Percentiles rank a stretch among this genome's conserved stretches.
phyloP scores from a whole-genome alignment of 371 early-diverging fungal species.

The Apophysomyces trapeziformis region DNA sequence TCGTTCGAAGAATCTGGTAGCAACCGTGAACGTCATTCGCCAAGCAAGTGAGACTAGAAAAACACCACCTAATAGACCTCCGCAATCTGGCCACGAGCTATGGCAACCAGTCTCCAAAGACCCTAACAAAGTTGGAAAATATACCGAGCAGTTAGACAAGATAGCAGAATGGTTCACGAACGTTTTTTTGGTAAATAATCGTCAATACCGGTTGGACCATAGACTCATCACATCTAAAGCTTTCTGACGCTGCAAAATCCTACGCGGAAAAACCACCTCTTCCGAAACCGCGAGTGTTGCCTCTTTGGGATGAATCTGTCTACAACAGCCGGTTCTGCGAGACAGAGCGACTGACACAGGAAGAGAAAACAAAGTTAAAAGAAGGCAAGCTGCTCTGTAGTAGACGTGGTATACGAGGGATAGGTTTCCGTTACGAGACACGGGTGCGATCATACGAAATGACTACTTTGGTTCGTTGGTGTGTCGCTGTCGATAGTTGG shows the following conservation, averaged over 20 bases:
- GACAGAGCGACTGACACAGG: slow-evolving; percentile 14
- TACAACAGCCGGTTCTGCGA: background rate
- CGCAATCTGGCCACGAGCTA: slow-evolving; percentile 13
- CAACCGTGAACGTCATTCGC: background rate
- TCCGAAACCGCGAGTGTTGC: background rate
- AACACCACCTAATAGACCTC: background rate
- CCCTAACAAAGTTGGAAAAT: background rate
- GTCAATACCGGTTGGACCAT: too few relatives aligned
- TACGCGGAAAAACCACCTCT: background rate
- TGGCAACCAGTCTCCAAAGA: slow-evolving; percentile 15
- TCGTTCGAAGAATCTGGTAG: slow-evolving; percentile 5
- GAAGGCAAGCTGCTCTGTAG: slow-evolving; percentile 25
- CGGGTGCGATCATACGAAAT: slow-evolving; percentile 30
- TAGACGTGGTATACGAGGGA: slow-evolving; percentile 22
- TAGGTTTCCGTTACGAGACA: slow-evolving; percentile 31
- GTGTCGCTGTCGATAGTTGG: slow-evolving; percentile 22
- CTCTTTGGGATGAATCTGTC: slow-evolving; percentile 3
- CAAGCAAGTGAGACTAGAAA: background rate
- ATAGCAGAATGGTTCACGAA: slow-evolving; percentile 9
- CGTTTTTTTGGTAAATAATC: slow-evolving; percentile 19
- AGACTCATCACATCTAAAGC: background rate
- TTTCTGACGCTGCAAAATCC: background rate
- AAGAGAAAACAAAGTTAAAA: slow-evolving; percentile 18
- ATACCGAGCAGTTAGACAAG: slow-evolving; percentile 17
- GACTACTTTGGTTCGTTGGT: slow-evolving; percentile 23